Percentiles rank a stretch among this genome's conserved stretches.
phyloP scores from a whole-genome alignment of 225 moss, liverwort and hornwort species.

The Polytrichum commune region DNA sequence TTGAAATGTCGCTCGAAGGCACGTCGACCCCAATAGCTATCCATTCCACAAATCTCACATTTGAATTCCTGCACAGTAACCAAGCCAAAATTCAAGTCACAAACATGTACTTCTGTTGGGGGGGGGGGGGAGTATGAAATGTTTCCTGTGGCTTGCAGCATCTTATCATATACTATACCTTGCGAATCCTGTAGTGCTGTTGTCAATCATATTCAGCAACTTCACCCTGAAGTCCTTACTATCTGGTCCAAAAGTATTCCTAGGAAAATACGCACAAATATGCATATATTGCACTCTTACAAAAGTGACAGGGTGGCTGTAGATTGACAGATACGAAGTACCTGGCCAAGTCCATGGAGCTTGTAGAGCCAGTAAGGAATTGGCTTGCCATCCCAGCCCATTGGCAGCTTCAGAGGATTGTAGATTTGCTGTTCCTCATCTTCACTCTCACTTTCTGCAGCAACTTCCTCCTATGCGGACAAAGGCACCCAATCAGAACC shows the following conservation, averaged over 20 bases:
- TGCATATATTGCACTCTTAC: too few species aligned
- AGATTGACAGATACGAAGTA: slow-evolving; percentile 11
- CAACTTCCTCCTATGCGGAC: slow-evolving; percentile 74
- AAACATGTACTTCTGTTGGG: too few species aligned
- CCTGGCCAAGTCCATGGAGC: slow-evolving; percentile 94
- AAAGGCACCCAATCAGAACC: not conserved
- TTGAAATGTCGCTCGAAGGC: slow-evolving; percentile 97
- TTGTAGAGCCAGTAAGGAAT: slow-evolving; percentile 96
- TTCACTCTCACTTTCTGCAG: slow-evolving; percentile 93
- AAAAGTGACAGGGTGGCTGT: too few species aligned
- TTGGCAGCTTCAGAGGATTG: slow-evolving; percentile 87
- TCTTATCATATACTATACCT: too few species aligned
- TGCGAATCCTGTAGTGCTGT: too few species aligned
- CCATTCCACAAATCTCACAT: slow-evolving; percentile 90
- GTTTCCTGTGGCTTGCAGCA: too few species aligned
- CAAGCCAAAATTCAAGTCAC: not conserved
- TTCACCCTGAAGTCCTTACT: too few species aligned
- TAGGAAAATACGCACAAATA: not conserved
- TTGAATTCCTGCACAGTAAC: slow-evolving; percentile 71
- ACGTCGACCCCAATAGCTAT: slow-evolving; percentile 86
- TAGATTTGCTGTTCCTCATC: slow-evolving; percentile 96
- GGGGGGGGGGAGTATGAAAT: too few species aligned
- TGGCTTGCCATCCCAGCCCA: slow-evolving; percentile 99
- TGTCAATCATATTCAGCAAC: too few species aligned
- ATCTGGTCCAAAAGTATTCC: too few species aligned